Evolutionary conservation across 1,284 basidiomycete genomes (phyloP).

Genomic region (Pisolithus thermaeus): DNA sequence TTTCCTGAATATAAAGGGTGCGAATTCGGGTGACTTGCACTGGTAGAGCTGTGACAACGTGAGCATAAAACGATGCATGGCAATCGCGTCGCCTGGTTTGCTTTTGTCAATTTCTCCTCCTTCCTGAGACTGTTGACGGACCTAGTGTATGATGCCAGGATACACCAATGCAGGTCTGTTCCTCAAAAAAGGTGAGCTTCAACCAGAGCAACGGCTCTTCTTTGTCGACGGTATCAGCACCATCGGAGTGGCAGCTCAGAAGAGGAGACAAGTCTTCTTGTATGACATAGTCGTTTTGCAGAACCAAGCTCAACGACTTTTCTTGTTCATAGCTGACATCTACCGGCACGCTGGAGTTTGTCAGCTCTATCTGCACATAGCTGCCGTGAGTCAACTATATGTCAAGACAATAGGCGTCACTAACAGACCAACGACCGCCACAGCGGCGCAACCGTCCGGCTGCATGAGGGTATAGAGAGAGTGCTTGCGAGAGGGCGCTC

Average conservation of each 20-base stretch:
- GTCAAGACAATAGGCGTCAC: not conserved
- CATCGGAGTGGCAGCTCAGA: conserved; percentile 10
- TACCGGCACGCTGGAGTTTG: conserved; percentile 15
- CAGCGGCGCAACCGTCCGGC: not conserved
- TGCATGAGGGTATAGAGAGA: not conserved
- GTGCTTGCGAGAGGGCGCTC: not conserved
- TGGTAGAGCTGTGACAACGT: conserved; percentile 14
- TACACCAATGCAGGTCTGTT: conserved; percentile 26
- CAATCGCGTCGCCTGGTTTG: conserved; percentile 24
- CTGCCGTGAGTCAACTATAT: not conserved
- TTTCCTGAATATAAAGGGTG: conserved; percentile 19
- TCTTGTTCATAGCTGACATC: conserved; percentile 9
- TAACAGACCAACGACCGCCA: not conserved
- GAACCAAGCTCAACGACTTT: conserved; percentile 6
- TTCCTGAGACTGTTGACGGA: conserved; percentile 1
- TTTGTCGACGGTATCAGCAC: conserved; percentile 9
- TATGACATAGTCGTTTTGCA: conserved; percentile 21
- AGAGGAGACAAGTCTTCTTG: conserved; percentile 22
- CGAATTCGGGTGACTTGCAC: conserved; percentile 4
- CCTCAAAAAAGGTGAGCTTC: conserved; percentile 21
- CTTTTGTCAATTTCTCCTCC: conserved; percentile 1
- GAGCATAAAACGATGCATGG: conserved; percentile 25
- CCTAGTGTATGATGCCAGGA: conserved; percentile 29
- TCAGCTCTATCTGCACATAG: conserved; percentile 18
- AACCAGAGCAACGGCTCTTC: conserved; percentile 22